Evolutionary conservation across 1,139 yeast genomes (phyloP).

Genomic region (Pichiaceae sp.): DNA sequence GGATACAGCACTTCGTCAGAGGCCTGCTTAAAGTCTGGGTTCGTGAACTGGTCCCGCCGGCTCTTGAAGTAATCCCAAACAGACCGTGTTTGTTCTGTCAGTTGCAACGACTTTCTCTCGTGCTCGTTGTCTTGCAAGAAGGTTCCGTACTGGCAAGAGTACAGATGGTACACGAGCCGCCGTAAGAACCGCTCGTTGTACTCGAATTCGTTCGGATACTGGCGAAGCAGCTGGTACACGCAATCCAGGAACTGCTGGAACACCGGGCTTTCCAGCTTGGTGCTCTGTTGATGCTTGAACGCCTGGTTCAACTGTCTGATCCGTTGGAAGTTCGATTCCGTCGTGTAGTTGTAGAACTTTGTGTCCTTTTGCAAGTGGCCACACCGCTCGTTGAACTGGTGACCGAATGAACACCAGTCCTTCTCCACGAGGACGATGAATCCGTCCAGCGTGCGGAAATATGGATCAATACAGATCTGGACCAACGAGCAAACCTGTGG

Average conservation of each 20-base stretch:
- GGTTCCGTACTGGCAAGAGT: slow-evolving; percentile 93
- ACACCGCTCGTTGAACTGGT: slow-evolving; percentile 74
- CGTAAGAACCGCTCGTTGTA: slow-evolving; percentile 84
- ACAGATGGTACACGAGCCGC: slow-evolving; percentile 75
- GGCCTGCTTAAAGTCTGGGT: slow-evolving; percentile 30
- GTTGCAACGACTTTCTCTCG: slow-evolving; percentile 40
- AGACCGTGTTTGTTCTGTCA: slow-evolving; percentile 50
- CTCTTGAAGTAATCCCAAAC: slow-evolving; percentile 94
- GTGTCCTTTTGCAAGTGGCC: slow-evolving; percentile 55
- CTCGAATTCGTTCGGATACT: slow-evolving; percentile 69
- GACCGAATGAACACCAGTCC: slow-evolving; percentile 95
- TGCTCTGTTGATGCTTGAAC: slow-evolving; percentile 30
- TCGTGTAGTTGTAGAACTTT: slow-evolving; percentile 24
- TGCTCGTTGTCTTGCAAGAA: slow-evolving; percentile 70
- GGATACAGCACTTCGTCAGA: slow-evolving; percentile 50
- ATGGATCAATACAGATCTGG: slow-evolving; percentile 86
- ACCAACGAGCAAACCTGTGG: slow-evolving; percentile 81
- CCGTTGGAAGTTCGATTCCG: slow-evolving; percentile 18
- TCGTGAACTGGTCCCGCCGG: slow-evolving; percentile 61
- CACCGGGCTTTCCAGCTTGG: slow-evolving; percentile 70
- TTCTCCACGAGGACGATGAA: slow-evolving; percentile 80
- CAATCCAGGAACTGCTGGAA: slow-evolving; percentile 92
- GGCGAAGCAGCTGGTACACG: slow-evolving; percentile 68
- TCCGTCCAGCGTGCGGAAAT: slow-evolving; percentile 78
- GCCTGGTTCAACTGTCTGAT: slow-evolving; percentile 30